Conservation (phyloP, 176 grass and related monocot genomes). For the Cocos nucifera region DNA sequence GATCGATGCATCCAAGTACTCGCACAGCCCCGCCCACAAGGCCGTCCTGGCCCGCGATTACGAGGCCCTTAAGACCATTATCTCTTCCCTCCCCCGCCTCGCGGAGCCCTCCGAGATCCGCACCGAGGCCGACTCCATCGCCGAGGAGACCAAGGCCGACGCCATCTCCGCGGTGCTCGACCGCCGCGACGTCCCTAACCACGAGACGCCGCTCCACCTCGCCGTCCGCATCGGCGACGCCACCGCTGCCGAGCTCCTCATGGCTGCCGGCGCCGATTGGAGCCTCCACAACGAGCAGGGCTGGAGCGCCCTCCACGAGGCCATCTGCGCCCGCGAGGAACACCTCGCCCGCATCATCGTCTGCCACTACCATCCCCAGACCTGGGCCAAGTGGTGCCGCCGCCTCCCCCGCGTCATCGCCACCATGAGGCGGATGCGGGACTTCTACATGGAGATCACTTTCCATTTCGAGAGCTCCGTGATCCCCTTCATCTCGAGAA, state of each 20-base stretch:
- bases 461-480: constrained; percentile 18
- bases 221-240: constrained; percentile 8
- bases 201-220: constrained; percentile 8
- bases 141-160: constrained; percentile 5
- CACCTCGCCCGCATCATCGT: constrained; percentile 7
- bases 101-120: not conserved
- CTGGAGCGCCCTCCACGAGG: constrained; percentile 2
- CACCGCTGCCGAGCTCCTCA: not conserved
- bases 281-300: constrained; percentile 7
- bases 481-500: constrained; percentile 8
- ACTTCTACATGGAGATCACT: constrained; percentile 17
- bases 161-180: constrained; percentile 6
- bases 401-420: constrained; percentile 6
- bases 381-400: constrained; percentile 6
- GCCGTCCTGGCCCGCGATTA: constrained; percentile 1
- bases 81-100: constrained; percentile 6
- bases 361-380: not conserved
- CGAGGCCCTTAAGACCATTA: not conserved
- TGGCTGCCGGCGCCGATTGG: constrained; percentile 6
- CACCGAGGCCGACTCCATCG: not conserved
- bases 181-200: constrained; percentile 7
- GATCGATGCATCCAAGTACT: constrained; percentile 1
- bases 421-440: not conserved
- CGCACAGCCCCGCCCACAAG: constrained; percentile 7
- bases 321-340: not conserved